phyloP scores from a whole-genome alignment of 306 rosid species.

The Sophora flavescens region DNA sequence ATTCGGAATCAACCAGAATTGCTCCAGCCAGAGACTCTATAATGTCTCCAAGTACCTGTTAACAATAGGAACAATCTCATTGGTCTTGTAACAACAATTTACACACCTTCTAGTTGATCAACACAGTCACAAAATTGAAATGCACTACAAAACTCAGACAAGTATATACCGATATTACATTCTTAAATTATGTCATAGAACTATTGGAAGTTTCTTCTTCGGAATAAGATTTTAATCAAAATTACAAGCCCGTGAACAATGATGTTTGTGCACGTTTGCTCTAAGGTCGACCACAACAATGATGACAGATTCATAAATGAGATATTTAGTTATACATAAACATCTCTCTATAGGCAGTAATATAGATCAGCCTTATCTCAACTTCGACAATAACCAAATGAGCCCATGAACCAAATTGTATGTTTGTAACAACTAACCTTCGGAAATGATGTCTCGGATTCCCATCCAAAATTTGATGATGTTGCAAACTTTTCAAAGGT shows the following conservation, averaged over 20 bases:
- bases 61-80: constrained; percentile 27
- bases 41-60: constrained; percentile 83
- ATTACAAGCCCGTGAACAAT: too few species aligned
- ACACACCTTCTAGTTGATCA: background rate
- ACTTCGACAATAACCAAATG: constrained; percentile 1
- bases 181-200: background rate
- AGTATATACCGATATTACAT: background rate
- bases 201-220: too few species aligned
- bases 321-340: background rate
- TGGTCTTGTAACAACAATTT: constrained; percentile 8
- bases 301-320: too few species aligned
- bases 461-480: constrained; percentile 77
- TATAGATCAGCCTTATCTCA: constrained; percentile 1
- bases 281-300: background rate
- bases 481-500: constrained; percentile 39
- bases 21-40: constrained; percentile 91
- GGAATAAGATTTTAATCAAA: too few species aligned
- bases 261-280: background rate
- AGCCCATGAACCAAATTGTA: background rate
- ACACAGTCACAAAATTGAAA: background rate
- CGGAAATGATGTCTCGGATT: constrained; percentile 65
- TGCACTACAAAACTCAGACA: background rate
- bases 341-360: background rate
- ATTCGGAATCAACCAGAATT: constrained; percentile 75
- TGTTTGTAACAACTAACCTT: constrained; percentile 61